Percentiles rank a stretch among this genome's conserved stretches.
phyloP scores from a whole-genome alignment of 306 rosid genomes.

The Comarum palustre region DNA sequence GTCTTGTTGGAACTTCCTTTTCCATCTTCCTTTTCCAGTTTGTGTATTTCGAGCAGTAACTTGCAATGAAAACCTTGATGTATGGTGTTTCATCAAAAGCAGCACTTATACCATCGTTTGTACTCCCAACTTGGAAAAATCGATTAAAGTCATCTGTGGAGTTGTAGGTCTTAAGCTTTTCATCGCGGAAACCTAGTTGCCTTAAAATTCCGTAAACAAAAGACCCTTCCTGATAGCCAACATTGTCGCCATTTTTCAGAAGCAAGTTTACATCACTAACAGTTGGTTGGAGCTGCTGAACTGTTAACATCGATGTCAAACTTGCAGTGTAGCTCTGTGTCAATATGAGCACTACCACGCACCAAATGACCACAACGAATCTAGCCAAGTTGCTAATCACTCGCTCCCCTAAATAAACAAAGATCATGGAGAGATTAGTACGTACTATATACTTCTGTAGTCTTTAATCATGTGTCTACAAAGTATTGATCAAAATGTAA shows the following conservation, averaged over 20 bases:
- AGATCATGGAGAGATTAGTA: background rate
- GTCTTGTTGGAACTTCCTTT: background rate
- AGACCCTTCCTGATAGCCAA: constrained; percentile 6
- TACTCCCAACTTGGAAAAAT: background rate
- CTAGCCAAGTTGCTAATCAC: constrained; percentile 9
- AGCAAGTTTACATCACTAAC: constrained; percentile 3
- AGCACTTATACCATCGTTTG: background rate
- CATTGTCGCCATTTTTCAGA: background rate
- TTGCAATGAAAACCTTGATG: background rate
- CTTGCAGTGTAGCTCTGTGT: constrained; percentile 10
- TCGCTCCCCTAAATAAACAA: background rate
- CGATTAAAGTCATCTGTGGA: background rate
- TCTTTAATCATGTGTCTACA: background rate
- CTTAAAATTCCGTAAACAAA: background rate
- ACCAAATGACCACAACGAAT: constrained; percentile 1
- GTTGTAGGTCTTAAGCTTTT: background rate
- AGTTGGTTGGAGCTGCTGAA: constrained; percentile 3
- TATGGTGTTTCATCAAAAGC: constrained; percentile 6
- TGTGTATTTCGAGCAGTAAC: background rate
- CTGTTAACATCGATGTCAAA: background rate
- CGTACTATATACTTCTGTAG: no score
- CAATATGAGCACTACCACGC: constrained; percentile 1
- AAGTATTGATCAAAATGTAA: background rate
- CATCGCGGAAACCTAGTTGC: background rate
- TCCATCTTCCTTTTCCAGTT: background rate